These are phyloP conservation scores for Babesia gibsoni DNA, from an alignment of 169 alveolate genomes.

Conservation along the genomic window DNA sequence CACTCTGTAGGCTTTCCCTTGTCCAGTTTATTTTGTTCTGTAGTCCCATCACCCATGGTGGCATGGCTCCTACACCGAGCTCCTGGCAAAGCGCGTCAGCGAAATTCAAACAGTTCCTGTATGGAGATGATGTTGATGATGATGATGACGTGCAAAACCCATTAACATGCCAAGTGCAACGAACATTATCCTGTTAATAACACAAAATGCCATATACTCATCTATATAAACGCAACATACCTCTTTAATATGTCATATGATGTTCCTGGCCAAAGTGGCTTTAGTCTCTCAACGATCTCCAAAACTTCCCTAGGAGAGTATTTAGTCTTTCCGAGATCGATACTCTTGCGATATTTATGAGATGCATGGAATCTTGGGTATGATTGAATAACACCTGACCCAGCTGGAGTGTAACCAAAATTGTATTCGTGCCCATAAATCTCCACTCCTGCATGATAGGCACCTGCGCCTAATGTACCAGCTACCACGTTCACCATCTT, in stretches of 20 bases:
- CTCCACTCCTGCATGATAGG: conserved; percentile 78
- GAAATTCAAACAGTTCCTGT: conserved; percentile 61
- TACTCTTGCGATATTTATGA: conserved; percentile 60
- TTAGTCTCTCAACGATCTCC: conserved; percentile 44
- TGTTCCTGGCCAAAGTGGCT: conserved; percentile 49
- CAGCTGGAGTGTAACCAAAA: conserved; percentile 68
- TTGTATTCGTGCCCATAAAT: conserved; percentile 72
- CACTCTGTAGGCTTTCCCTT: conserved; percentile 60
- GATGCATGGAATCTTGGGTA: conserved; percentile 59
- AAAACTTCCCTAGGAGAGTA: conserved; percentile 49
- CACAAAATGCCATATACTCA: no score
- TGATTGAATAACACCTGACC: conserved; percentile 49
- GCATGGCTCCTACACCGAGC: conserved; percentile 72
- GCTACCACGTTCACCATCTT: conserved; percentile 68
- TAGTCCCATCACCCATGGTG: conserved; percentile 78
- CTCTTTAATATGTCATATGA: conserved; percentile 45
- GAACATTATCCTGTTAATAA: no score
- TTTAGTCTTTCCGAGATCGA: conserved; percentile 54
- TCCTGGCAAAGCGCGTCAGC: conserved; percentile 49
- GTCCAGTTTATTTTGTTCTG: conserved; percentile 77
- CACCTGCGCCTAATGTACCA: conserved; percentile 74
- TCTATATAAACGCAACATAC: conserved; percentile 11
- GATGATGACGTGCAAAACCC: no score
- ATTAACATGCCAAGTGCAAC: no score
- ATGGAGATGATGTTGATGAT: no score